Conservation (phyloP, 768 basidiomycete genomes). For the Suillus discolor region DNA sequence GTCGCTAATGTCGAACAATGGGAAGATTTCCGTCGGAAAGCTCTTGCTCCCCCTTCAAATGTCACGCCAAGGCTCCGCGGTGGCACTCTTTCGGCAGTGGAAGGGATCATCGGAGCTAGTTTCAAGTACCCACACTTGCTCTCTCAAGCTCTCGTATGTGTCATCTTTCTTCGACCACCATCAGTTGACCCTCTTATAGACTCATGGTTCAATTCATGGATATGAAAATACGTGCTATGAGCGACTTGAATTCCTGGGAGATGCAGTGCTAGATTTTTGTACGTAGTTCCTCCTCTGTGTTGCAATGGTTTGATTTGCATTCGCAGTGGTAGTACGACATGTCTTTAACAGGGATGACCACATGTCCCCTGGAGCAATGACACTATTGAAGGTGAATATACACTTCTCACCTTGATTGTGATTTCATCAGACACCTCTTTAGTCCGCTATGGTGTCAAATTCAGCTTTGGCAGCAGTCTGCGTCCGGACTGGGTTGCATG, state of each 20-base stretch:
- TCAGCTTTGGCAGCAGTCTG: conserved; percentile 75
- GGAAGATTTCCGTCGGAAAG: conserved; percentile 65
- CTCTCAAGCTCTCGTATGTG: conserved; percentile 67
- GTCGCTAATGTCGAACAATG: conserved; percentile 66
- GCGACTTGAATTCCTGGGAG: conserved; percentile 83
- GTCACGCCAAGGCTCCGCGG: conserved; percentile 47
- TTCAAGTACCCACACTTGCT: conserved; percentile 67
- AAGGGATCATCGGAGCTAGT: conserved; percentile 62
- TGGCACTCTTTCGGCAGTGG: conserved; percentile 56
- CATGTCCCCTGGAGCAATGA: conserved; percentile 75
- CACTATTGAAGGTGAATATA: conserved; percentile 66
- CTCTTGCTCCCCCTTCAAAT: conserved; percentile 44
- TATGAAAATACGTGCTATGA: conserved; percentile 65
- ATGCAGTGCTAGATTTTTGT: conserved; percentile 86
- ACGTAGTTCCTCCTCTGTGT: conserved; percentile 28
- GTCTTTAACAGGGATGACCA: conserved; percentile 65
- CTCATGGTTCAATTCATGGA: conserved; percentile 63
- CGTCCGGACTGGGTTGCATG: conserved; percentile 65
- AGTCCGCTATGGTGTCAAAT: conserved; percentile 90
- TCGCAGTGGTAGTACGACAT: conserved; percentile 70
- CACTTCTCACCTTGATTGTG: background rate
- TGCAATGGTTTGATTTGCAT: background rate
- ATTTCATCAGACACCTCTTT: conserved; percentile 7
- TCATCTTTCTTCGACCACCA: background rate
- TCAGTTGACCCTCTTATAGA: conserved; percentile 44